phyloP scores from a whole-genome alignment of 805 yeast genomes.

The Pichia eremophila region DNA sequence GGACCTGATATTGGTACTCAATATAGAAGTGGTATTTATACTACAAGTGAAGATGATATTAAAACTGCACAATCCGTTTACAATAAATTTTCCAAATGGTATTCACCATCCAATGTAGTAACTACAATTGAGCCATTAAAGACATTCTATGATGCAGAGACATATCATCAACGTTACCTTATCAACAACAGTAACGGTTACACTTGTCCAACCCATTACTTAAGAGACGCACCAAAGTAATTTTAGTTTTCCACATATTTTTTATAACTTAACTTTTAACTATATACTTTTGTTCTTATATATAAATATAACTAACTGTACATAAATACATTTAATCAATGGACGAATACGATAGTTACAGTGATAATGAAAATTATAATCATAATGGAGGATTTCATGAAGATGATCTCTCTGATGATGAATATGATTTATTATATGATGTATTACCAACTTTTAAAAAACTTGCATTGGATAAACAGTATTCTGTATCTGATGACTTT shows the following conservation, averaged over 20 bases:
- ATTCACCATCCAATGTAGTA: conserved; percentile 55
- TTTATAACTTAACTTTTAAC: background rate
- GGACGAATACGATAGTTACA: background rate
- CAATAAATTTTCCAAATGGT: conserved; percentile 64
- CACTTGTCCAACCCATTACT: conserved; percentile 81
- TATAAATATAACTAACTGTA: background rate
- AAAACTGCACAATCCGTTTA: conserved; percentile 31
- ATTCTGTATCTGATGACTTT: conserved; percentile 1
- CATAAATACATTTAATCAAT: background rate
- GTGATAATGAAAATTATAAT: background rate
- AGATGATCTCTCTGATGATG: conserved; percentile 34
- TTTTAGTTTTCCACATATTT: background rate
- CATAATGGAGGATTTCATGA: conserved; percentile 19
- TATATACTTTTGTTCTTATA: background rate
- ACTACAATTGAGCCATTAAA: conserved; percentile 62
- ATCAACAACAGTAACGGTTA: conserved; percentile 77
- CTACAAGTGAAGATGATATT: conserved; percentile 45
- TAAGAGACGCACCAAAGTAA: background rate
- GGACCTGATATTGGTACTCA: conserved; percentile 89
- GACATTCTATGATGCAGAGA: conserved; percentile 89
- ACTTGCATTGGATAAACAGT: background rate
- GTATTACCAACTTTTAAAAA: conserved; percentile 8
- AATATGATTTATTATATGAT: conserved; percentile 21
- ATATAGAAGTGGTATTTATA: conserved; percentile 76
- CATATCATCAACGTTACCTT: conserved; percentile 80